Evolutionary conservation across 148 eudicot species (phyloP), one percentile per base, ranked within the genome.

Genomic region (Chenopodium formosanum): DNA sequence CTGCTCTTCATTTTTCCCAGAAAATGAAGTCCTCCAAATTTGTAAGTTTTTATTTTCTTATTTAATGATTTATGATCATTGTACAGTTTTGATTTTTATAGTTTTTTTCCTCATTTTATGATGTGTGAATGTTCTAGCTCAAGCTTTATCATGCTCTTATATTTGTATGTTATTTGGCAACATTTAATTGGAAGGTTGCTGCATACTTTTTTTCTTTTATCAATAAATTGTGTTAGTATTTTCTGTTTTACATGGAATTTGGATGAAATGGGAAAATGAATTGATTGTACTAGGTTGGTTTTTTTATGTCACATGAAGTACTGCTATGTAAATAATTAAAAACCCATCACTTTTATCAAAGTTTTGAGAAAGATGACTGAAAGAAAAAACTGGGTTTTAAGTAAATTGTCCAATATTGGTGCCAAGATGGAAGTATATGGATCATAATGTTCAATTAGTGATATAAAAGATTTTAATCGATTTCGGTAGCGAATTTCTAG

Each of bases 1-100:
- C 13, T 50, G 34, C 68, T 79, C 56, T 52, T 60, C 70, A 23
- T 52, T 50, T 29, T 14, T 27, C 63, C 56, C 56, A 50, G 8
- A 74, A 6, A 13, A 85, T 81, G 84, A 85, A 85, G 87, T 79
- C 70, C 40, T 70, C 79, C 56, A 81, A 85, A 82, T 85, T 78
- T 67, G 87, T 85, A 81, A 85, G 84, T 76, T 52, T 46, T n/a
- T 40, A 76, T 16, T 66, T 37, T 47, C 1, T 47, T 29, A 3
- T 0, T 0, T 27, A 0, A 48, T 14, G 9, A 47, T 27, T 14
- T 7, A 50, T 74, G 53, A 71, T 37, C 27, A 37, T 71, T 17
- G 17, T 22, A 22, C 16, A 31, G 8, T 73, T 25, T 58, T 52
- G 16, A 66, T 32, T 27, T 22, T 68, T 53, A 10, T 72, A 1